A percentile compares a stretch with the other conserved stretches of the same genome.
These are phyloP conservation scores for Atkinsonella hypoxylon DNA, from an alignment of 2,329 filamentous ascomycete species.

Conservation along the genomic window DNA sequence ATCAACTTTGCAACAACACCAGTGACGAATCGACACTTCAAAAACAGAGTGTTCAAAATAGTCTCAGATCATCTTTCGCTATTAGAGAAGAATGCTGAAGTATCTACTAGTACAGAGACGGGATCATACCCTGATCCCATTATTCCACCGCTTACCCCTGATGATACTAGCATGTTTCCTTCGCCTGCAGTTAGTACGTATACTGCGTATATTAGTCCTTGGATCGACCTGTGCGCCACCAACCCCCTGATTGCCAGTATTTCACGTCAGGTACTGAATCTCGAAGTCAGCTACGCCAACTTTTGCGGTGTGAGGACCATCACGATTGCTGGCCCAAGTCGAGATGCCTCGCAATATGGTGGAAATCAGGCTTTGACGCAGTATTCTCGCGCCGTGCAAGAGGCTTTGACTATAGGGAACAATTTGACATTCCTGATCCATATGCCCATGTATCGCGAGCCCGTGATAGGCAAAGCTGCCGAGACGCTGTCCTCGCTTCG, in stretches of 20 bases:
- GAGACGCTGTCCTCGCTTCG: conserved; percentile 38
- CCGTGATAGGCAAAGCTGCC: conserved; percentile 40
- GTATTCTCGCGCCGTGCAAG: conserved; percentile 74
- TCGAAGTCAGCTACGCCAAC: conserved; percentile 88
- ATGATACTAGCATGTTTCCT: conserved; percentile 66
- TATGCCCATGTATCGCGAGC: conserved; percentile 71
- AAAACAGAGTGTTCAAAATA: conserved; percentile 51
- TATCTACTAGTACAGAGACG: conserved; percentile 27
- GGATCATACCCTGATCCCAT: conserved; percentile 42
- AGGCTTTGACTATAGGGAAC: conserved; percentile 61
- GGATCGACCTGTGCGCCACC: conserved; percentile 80
- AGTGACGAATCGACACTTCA: conserved; percentile 65
- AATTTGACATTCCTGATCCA: conserved; percentile 73
- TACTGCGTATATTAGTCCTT: conserved; percentile 71
- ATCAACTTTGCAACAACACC: conserved; percentile 70
- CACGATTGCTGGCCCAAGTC: conserved; percentile 65
- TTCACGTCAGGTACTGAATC: conserved; percentile 77
- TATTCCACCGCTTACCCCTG: conserved; percentile 59
- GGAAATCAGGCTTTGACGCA: conserved; percentile 48
- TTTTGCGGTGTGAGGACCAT: conserved; percentile 86
- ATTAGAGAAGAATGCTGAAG: conserved; percentile 28
- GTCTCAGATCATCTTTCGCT: conserved; percentile 42
- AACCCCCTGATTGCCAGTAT: conserved; percentile 76
- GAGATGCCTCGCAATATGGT: conserved; percentile 42
- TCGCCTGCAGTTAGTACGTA: conserved; percentile 58